Percentiles rank a stretch among this genome's conserved stretches.
Conservation (phyloP, 83 land plant species). For the Picea abies region DNA sequence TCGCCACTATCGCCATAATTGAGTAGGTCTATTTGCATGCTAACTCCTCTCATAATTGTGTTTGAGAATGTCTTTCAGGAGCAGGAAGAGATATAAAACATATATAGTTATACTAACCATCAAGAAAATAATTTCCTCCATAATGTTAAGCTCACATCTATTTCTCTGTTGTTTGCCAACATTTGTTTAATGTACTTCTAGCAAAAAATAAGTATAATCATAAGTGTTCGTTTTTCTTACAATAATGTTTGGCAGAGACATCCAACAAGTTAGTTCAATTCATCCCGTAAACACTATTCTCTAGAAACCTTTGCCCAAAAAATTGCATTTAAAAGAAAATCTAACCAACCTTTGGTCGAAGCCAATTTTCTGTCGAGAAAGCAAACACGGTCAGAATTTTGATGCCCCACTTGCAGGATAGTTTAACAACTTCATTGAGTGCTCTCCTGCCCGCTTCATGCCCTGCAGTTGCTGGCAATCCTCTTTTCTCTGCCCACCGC, state of each 20-base stretch:
- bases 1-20: no score
- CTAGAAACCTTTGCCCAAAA: no score
- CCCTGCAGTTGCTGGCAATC: constrained; percentile 38
- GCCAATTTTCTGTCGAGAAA: constrained; percentile 78
- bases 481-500: constrained; percentile 63
- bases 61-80: no score
- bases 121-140: neutral
- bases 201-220: neutral
- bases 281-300: no score
- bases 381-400: constrained; percentile 73
- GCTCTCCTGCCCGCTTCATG: constrained; percentile 43
- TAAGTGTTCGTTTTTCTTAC: neutral
- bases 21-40: no score
- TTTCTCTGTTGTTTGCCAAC: neutral
- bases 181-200: neutral
- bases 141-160: constrained; percentile 4
- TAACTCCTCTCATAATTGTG: no score
- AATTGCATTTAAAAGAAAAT: neutral
- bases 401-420: constrained; percentile 66
- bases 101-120: neutral
- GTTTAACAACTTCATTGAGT: constrained; percentile 30
- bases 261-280: neutral
- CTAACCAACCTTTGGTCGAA: constrained; percentile 52
- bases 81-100: no score
- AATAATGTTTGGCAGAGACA: neutral